phyloP scores from a whole-genome alignment of 2,329 filamentous ascomycete species.

The Chalaropsis thielavioides region DNA sequence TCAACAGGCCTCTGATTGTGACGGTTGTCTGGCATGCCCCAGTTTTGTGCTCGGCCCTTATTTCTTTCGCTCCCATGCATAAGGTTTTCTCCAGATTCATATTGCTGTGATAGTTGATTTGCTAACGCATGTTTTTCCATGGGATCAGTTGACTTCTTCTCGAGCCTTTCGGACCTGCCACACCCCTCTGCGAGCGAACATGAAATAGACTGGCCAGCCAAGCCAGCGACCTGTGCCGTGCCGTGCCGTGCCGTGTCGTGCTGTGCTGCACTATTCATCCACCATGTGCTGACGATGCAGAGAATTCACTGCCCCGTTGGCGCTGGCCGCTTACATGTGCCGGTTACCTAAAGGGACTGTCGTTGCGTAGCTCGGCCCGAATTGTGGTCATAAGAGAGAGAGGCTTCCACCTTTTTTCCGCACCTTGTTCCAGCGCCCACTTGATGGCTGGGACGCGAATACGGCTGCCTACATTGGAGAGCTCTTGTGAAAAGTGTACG shows the following conservation, averaged over 20 bases:
- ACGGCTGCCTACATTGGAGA: too few relatives aligned
- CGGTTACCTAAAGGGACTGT: background rate
- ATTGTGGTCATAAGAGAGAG: background rate
- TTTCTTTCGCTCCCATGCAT: background rate
- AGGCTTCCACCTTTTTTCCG: background rate
- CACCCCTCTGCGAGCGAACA: background rate
- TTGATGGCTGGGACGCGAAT: too few relatives aligned
- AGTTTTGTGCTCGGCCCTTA: background rate
- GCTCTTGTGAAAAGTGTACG: too few relatives aligned
- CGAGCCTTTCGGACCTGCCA: background rate
- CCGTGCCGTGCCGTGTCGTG: background rate
- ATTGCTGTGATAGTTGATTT: background rate
- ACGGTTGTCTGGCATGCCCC: background rate
- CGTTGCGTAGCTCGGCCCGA: background rate
- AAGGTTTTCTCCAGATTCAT: background rate
- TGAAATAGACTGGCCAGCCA: background rate
- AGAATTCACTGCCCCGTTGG: background rate
- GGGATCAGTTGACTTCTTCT: slow-evolving; percentile 4
- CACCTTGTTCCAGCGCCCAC: too few relatives aligned
- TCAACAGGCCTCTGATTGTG: too few relatives aligned
- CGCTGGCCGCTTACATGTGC: too few relatives aligned
- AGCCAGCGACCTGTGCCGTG: background rate
- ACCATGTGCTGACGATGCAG: background rate
- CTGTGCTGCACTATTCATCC: too few relatives aligned
- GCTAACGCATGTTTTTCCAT: background rate